These are phyloP conservation scores for Alternaria ethzedia DNA, from an alignment of 2,329 filamentous ascomycete genomes.

Conservation along the genomic window DNA sequence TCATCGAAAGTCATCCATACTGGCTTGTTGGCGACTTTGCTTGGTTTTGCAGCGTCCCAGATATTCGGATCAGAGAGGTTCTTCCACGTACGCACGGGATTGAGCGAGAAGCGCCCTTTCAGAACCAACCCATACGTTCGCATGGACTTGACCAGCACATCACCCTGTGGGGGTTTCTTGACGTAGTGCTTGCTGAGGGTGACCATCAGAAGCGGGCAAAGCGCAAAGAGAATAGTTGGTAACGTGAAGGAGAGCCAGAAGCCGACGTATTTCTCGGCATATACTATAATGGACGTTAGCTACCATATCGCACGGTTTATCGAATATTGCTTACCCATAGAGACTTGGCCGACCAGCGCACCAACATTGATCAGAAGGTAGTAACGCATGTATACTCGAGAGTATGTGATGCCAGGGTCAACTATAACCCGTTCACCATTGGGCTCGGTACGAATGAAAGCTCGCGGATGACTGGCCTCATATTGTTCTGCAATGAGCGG, in stretches of 20 bases:
- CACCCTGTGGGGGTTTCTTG: conserved; percentile 68
- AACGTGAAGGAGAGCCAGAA: conserved; percentile 75
- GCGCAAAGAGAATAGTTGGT: conserved; percentile 67
- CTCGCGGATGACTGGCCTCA: conserved; percentile 59
- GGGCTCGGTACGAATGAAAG: conserved; percentile 58
- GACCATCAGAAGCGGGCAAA: conserved; percentile 64
- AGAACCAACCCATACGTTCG: conserved; percentile 64
- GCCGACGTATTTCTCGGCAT: conserved; percentile 74
- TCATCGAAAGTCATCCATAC: conserved; percentile 82
- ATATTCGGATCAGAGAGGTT: conserved; percentile 52
- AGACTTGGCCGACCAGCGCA: conserved; percentile 65
- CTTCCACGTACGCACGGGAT: conserved; percentile 59
- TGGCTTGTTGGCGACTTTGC: conserved; percentile 63
- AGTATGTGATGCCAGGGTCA: conserved; percentile 69
- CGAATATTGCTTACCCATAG: conserved; percentile 53
- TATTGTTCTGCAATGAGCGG: conserved; percentile 73
- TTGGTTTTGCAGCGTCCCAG: conserved; percentile 66
- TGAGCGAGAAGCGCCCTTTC: conserved; percentile 66
- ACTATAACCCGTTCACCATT: conserved; percentile 71
- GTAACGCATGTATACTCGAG: conserved; percentile 71
- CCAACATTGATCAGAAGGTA: conserved; percentile 75
- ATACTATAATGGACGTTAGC: conserved; percentile 52
- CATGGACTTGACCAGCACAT: conserved; percentile 71
- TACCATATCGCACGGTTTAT: neutral
- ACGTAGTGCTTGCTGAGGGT: conserved; percentile 33